Percentiles rank a stretch among this genome's conserved stretches.
Conservation (phyloP, 129 eudicot species). For the Pseudognaphalium luteoalbum region DNA sequence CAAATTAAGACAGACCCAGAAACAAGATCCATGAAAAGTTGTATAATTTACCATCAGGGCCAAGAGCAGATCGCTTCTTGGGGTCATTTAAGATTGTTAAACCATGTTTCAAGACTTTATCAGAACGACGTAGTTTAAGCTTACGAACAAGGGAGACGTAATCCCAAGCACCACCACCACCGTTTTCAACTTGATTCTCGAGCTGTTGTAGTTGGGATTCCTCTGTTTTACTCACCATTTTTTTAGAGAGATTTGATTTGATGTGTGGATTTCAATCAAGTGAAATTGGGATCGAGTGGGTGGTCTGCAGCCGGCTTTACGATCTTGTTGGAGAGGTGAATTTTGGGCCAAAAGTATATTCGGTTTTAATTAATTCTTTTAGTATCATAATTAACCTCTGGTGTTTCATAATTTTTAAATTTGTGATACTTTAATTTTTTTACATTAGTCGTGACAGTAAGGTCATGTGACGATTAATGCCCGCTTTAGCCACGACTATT, state of each 20-base stretch:
- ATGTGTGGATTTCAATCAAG: conserved; percentile 23
- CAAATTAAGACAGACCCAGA: conserved; percentile 18
- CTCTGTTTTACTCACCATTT: conserved; percentile 89
- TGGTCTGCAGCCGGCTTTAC: conserved; percentile 32
- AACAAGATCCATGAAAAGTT: neutral
- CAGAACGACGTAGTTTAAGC: conserved; percentile 89
- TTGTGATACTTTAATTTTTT: too few relatives aligned
- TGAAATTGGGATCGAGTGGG: conserved; percentile 29
- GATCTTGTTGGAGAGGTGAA: conserved; percentile 21
- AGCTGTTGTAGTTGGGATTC: conserved; percentile 58
- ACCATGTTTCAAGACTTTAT: conserved; percentile 82
- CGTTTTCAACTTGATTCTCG: conserved; percentile 85
- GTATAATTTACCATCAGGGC: conserved; percentile 64
- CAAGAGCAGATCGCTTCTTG: conserved; percentile 75
- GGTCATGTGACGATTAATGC: too few relatives aligned
- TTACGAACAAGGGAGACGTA: conserved; percentile 81
- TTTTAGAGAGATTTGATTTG: conserved; percentile 15
- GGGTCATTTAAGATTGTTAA: conserved; percentile 68
- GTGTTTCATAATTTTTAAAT: too few relatives aligned
- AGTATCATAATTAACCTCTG: too few relatives aligned
- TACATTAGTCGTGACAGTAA: too few relatives aligned
- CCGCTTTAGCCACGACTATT: too few relatives aligned
- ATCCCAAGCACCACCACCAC: conserved; percentile 96
- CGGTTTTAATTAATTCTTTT: neutral
- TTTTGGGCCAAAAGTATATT: neutral